Evolutionary conservation across 148 eudicot genomes (phyloP), one percentile per base, ranked within the genome.

Genomic region (Fagopyrum homotropicum): DNA sequence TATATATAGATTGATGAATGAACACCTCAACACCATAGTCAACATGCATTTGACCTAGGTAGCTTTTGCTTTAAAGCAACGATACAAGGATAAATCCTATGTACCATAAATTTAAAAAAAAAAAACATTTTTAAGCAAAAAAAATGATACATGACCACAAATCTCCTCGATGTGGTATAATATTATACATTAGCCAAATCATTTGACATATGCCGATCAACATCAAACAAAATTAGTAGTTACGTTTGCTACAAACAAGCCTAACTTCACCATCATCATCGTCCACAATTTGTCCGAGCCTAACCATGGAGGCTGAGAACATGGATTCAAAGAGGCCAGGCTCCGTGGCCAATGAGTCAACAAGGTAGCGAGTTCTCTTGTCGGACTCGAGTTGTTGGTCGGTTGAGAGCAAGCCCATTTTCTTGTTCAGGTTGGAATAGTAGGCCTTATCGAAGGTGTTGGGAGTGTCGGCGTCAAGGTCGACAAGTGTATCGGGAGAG

Each of bases 291-390:
- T 78, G 81, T 2, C 92, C 94, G 14, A 91, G 91, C 70, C 86
- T 93, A 14, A 90, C 84, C 97, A 93, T 93, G 4, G 98, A 89
- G 9, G 79, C 83, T 0, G 88, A 81, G 64, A 93, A 85, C 86
- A 86, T 79, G 9, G 76, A 64, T 12, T 75, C 52, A 50, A 89
- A 93, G 35, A 76, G 50, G 0, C 22, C 17, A 0, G 81, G 55
- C 5, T 88, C 82, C 1, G 80, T 73, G 5, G 91, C 87, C 54
- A 93, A 66, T 1, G 88, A 83, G 6, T 68, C 45, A 4, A 88
- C 88, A 2, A 89, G 50, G n/a, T 77, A 52, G 3, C 61, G 52
- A 8, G 97, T 91, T 74, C 98, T 83, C 4, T 86, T 85, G 73
- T 93, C 97, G 0, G 77, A 75, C 75, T 83, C 80, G 64, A 93